phyloP scores from a whole-genome alignment of 1,139 yeast species.

The Candida pseudocylindracea region DNA sequence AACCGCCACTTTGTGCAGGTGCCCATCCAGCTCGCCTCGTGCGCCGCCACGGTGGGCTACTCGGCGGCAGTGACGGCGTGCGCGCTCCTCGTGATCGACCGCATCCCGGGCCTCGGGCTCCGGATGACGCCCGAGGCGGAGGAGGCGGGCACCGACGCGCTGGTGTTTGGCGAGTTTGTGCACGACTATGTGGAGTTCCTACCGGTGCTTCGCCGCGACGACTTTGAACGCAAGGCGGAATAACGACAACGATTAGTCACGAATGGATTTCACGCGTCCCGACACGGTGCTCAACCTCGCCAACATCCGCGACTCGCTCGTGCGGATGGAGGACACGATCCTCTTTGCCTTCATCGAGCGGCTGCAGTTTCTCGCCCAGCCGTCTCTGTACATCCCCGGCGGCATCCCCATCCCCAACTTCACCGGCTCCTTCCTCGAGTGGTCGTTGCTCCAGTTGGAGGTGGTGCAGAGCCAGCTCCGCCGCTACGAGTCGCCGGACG shows the following conservation, averaged over 20 bases:
- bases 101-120: constrained; percentile 22
- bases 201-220: too few relatives aligned
- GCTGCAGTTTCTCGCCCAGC: constrained; percentile 64
- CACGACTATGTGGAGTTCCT: too few relatives aligned
- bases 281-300: constrained; percentile 59
- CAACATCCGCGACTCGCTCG: constrained; percentile 67
- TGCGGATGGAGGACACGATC: constrained; percentile 91
- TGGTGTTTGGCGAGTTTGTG: too few relatives aligned
- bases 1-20: constrained; percentile 23
- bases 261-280: constrained; percentile 83
- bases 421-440: constrained; percentile 70
- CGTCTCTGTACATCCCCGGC: constrained; percentile 44
- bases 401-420: constrained; percentile 43
- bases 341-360: constrained; percentile 84
- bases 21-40: constrained; percentile 13
- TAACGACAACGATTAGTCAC: too few relatives aligned
- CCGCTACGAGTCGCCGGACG: constrained; percentile 89
- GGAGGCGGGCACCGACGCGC: too few relatives aligned
- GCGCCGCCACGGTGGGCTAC: constrained; percentile 6
- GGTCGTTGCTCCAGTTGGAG: constrained; percentile 64
- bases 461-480: constrained; percentile 65
- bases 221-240: too few relatives aligned
- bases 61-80: constrained; percentile 14
- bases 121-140: constrained; percentile 8
- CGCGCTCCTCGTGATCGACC: constrained; percentile 18